Conservation (phyloP, 83 land plant species). For the Picea abies region DNA sequence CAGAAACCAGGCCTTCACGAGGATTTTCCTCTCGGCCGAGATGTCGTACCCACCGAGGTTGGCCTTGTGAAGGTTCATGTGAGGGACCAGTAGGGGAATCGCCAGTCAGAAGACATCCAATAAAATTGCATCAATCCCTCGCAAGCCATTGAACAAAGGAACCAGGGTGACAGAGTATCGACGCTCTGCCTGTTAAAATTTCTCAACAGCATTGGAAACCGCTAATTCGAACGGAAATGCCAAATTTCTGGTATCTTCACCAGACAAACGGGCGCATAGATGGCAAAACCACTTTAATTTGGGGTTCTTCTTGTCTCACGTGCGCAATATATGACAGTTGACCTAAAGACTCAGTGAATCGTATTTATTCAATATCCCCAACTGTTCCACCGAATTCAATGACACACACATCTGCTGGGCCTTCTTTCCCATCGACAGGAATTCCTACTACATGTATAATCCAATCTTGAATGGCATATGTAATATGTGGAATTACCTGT, state of each 20-base stretch:
- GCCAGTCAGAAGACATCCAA: conserved; percentile 50
- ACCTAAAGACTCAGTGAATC: conserved; percentile 67
- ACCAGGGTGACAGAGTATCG: conserved; percentile 48
- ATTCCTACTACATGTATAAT: conserved; percentile 50
- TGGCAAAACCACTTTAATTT: background rate
- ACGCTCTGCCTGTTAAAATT: conserved; percentile 28
- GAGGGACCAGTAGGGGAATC: conserved; percentile 63
- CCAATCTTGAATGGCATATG: conserved; percentile 61
- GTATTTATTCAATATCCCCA: conserved; percentile 61
- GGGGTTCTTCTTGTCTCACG: too few relatives aligned
- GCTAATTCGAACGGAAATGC: background rate
- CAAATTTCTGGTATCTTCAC: conserved; percentile 1
- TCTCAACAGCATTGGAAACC: conserved; percentile 21
- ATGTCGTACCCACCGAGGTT: conserved; percentile 81
- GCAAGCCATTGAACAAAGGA: conserved; percentile 47
- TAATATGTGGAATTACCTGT: conserved; percentile 70
- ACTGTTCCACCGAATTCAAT: conserved; percentile 70
- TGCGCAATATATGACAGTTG: conserved; percentile 40
- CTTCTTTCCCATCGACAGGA: conserved; percentile 63
- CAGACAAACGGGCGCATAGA: background rate
- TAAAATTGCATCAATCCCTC: conserved; percentile 41
- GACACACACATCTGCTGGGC: conserved; percentile 63
- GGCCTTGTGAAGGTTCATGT: conserved; percentile 89
- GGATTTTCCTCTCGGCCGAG: conserved; percentile 83
- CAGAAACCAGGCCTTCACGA: conserved; percentile 89